Conservation (phyloP, 371 early-diverging fungal genomes). For the Mortierella sp. region DNA sequence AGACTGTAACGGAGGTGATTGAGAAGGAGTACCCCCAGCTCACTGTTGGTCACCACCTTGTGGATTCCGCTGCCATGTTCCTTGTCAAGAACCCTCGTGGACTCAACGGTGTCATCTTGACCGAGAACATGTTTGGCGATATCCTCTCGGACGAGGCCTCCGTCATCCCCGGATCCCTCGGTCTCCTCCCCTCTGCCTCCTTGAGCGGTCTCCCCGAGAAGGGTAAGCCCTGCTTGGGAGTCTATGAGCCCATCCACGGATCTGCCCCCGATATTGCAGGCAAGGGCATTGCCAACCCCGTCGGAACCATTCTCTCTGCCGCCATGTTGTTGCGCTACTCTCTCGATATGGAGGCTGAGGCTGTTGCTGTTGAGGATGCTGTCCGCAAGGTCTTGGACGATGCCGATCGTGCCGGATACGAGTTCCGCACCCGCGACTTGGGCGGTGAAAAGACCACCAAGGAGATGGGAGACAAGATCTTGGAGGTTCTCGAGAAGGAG, state of each 20-base stretch:
- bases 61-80: conserved; percentile 98
- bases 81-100: conserved; percentile 92
- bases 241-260: conserved; percentile 99
- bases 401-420: conserved; percentile 74
- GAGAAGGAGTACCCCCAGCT: conserved; percentile 90
- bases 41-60: conserved; percentile 87
- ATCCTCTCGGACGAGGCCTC: conserved; percentile 96
- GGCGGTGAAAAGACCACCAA: conserved; percentile 87
- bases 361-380: conserved; percentile 91
- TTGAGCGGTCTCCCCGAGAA: conserved; percentile 88
- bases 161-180: conserved; percentile 96
- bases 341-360: conserved; percentile 89
- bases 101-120: conserved; percentile 95
- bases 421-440: conserved; percentile 91
- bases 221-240: conserved; percentile 81
- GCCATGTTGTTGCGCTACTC: conserved; percentile 97
- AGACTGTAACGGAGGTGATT: conserved; percentile 90
- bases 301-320: conserved; percentile 96
- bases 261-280: conserved; percentile 99
- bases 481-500: conserved; percentile 74
- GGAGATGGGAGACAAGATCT: conserved; percentile 92
- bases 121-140: conserved; percentile 99
- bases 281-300: conserved; percentile 95
- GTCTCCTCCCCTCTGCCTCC: conserved; percentile 94
- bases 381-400: conserved; percentile 93